These are phyloP conservation scores for Pistacia vera DNA, from an alignment of 345 rosid genomes.

Conservation along the genomic window DNA sequence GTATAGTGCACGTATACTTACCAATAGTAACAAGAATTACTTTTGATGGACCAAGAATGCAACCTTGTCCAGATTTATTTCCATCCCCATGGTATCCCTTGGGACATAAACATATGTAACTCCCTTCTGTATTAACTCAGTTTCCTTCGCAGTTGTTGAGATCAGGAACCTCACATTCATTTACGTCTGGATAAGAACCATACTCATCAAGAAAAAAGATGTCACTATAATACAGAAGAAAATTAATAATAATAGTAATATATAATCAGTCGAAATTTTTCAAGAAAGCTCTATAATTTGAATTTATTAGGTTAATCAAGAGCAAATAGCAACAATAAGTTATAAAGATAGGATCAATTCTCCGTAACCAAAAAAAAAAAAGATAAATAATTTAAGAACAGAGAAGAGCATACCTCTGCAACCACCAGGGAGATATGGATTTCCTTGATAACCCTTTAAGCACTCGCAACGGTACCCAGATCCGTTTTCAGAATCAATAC, in stretches of 20 bases:
- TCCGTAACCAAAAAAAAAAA: background rate
- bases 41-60: background rate
- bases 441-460: constrained; percentile 18
- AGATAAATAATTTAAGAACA: background rate
- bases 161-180: constrained; percentile 26
- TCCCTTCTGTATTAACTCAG: constrained; percentile 14
- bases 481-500: background rate
- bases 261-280: no score
- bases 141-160: no score
- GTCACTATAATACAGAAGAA: no score
- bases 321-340: no score
- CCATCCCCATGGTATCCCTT: constrained; percentile 37
- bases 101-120: constrained; percentile 34
- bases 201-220: no score
- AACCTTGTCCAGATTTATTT: constrained; percentile 18
- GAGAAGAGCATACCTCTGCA: constrained; percentile 28
- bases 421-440: constrained; percentile 20
- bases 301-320: no score
- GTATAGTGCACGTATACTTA: no score
- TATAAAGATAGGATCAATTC: background rate
- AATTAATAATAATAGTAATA: no score
- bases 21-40: no score
- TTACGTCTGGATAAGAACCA: constrained; percentile 19
- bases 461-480: constrained; percentile 24
- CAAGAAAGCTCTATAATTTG: no score